phyloP scores from a whole-genome alignment of 2,329 filamentous ascomycete genomes.

The Botrytis elliptica region DNA sequence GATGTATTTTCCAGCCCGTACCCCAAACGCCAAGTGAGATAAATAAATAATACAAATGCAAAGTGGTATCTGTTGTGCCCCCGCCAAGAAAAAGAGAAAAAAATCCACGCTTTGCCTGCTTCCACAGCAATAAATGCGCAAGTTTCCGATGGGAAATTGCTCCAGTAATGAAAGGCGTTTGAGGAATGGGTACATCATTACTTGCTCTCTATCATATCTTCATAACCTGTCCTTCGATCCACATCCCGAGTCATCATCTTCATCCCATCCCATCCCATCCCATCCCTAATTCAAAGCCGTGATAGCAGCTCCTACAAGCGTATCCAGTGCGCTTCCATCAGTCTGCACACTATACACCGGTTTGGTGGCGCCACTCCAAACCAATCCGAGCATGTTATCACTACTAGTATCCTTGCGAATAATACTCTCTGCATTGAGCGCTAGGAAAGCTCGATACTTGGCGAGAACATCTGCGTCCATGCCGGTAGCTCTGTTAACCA shows the following conservation, averaged over 20 bases:
- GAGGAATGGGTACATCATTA: background rate
- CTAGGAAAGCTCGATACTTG: slow-evolving; percentile 6
- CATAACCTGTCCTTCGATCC: background rate
- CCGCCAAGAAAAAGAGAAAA: background rate
- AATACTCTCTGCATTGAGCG: slow-evolving; percentile 16
- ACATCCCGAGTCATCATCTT: background rate
- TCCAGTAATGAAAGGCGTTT: background rate
- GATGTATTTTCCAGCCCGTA: background rate
- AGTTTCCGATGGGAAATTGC: background rate
- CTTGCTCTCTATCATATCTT: background rate
- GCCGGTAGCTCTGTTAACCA: slow-evolving; percentile 45
- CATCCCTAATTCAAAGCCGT: background rate
- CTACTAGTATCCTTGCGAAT: background rate
- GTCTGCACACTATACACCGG: slow-evolving; percentile 8
- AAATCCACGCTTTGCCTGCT: background rate
- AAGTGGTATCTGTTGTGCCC: background rate
- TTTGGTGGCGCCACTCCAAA: slow-evolving; percentile 7
- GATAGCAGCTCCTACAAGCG: slow-evolving; percentile 12
- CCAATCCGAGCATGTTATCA: slow-evolving; percentile 14
- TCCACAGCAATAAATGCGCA: background rate
- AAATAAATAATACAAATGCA: background rate
- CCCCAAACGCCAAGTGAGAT: background rate
- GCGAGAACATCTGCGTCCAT: background rate
- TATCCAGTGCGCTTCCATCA: slow-evolving; percentile 20
- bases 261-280: no score